phyloP scores from a whole-genome alignment of 257 asterid species.

The Scutellaria barbata region DNA sequence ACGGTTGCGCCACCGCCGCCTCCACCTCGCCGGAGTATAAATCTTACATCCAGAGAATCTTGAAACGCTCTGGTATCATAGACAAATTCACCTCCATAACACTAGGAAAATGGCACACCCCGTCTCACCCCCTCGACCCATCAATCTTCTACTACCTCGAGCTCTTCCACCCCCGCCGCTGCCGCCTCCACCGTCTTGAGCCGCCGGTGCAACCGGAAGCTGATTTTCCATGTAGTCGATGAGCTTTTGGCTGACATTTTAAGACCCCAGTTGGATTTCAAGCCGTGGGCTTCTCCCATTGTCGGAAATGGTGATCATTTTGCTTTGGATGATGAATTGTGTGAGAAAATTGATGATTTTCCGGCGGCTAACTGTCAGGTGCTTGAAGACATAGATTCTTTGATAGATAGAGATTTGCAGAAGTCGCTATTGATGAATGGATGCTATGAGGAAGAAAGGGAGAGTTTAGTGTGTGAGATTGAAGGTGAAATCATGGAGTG shows the following conservation, averaged over 20 bases:
- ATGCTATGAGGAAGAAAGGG: conserved; percentile 50
- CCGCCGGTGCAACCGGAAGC: conserved; percentile 63
- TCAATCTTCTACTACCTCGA: conserved; percentile 79
- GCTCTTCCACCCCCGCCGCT: conserved; percentile 57
- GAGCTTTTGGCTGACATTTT: conserved; percentile 59
- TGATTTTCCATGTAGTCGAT: conserved; percentile 72
- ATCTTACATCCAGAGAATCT: conserved; percentile 59
- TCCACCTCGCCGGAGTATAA: conserved; percentile 42
- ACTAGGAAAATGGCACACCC: conserved; percentile 58
- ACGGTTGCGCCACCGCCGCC: conserved; percentile 44
- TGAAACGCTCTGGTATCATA: conserved; percentile 64
- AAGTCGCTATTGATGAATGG: conserved; percentile 8
- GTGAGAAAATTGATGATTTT: conserved; percentile 45
- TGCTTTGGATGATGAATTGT: conserved; percentile 44
- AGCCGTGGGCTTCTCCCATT: conserved; percentile 21
- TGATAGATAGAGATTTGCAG: conserved; percentile 55
- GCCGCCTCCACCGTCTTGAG: conserved; percentile 30
- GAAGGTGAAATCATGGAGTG: conserved; percentile 63
- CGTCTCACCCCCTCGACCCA: conserved; percentile 78
- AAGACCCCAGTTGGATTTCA: conserved; percentile 41
- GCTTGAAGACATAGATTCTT: conserved; percentile 70
- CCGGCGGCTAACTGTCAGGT: conserved; percentile 66
- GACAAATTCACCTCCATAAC: conserved; percentile 43
- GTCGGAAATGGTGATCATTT: neutral
- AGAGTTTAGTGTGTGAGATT: conserved; percentile 56